These are phyloP conservation scores for Thielaviopsis ethacetica DNA, from an alignment of 2,329 filamentous ascomycete genomes.

Conservation along the genomic window DNA sequence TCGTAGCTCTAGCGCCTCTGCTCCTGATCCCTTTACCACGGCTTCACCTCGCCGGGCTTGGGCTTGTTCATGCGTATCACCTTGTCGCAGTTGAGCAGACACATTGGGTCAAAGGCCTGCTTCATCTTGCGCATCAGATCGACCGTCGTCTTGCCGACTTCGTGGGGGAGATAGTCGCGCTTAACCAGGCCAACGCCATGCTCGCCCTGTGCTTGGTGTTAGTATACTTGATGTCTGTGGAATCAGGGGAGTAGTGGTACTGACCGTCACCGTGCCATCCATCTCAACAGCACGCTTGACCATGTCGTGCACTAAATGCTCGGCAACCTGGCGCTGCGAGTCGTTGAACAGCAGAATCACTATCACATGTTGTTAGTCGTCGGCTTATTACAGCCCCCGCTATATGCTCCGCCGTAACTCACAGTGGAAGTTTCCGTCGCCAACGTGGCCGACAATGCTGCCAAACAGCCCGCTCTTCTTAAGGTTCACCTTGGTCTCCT, in stretches of 20 bases:
- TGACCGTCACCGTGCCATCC: constrained; percentile 64
- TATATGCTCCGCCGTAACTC: constrained; percentile 14
- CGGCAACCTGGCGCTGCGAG: constrained; percentile 48
- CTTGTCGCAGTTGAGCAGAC: constrained; percentile 54
- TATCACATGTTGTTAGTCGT: constrained; percentile 13
- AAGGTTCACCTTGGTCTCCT: constrained; percentile 43
- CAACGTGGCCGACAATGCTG: constrained; percentile 53
- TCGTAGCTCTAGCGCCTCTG: too few relatives aligned
- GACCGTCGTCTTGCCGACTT: constrained; percentile 58
- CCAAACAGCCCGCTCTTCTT: constrained; percentile 26
- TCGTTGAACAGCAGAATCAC: constrained; percentile 45
- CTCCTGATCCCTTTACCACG: too few relatives aligned
- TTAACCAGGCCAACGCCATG: constrained; percentile 75
- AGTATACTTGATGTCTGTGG: too few relatives aligned
- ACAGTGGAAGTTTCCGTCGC: constrained; percentile 65
- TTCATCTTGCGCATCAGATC: constrained; percentile 80
- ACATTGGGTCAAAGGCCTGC: constrained; percentile 61
- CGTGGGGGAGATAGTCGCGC: constrained; percentile 65
- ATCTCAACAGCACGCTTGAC: constrained; percentile 72
- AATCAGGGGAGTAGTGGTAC: constrained; percentile 12
- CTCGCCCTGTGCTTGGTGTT: constrained; percentile 38
- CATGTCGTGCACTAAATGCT: constrained; percentile 64
- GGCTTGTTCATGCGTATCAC: constrained; percentile 42
- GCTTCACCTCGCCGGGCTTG: constrained; percentile 25
- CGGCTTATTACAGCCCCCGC: neutral